Base-by-base conservation (phyloP, 2,329 filamentous ascomycete species). In the Talaromyces sp. region DNA sequence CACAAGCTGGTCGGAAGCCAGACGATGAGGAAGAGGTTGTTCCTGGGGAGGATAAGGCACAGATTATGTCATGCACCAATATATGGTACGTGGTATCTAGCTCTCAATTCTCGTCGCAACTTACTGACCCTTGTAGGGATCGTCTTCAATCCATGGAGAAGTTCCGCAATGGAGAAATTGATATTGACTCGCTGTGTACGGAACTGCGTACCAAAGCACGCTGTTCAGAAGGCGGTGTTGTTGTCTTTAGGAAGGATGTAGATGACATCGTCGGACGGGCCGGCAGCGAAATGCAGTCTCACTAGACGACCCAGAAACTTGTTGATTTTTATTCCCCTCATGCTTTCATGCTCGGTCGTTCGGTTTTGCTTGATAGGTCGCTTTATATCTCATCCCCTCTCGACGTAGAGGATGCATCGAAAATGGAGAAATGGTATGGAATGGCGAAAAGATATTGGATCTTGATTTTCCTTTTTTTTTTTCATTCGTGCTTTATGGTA, bases 131-230 rank as follows among this genome's bases (percentile, higher is more conserved):
- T 9, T 48, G 48, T 74, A 97, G 94, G 95, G 93, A 97, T 78
- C 92, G 92, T 79, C 79, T 97, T 24, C 92, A 96, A 80, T 87
- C 85, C 41, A 96, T 93, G 77, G 89, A 92, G 66, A 93, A 90
- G 75, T 95, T 96, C 71, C 90, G 93, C 74, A 91, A 87, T 65
- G 93, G 93, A 71, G 93, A 96, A 71, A 92, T 98, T 69, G 95
- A 99, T 70, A 90, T 99, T 58, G 95, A 99, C 74, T 88, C 90
- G 39, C 85, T 99, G 27, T 99, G 95, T 80, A 90, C 90, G 4
- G 93, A 99, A 75, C 86, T 99, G 14, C 91, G 94, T 69, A 91
- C 93, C 76, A 99, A 99, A 81, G 95, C 95, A 65, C 95, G 94
- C 75, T 99, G 95, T 77, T 96, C 93, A 0, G 81, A 96, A 70